phyloP scores from a whole-genome alignment of 2,329 filamentous ascomycete species.

The Colletotrichum higginsianum region DNA sequence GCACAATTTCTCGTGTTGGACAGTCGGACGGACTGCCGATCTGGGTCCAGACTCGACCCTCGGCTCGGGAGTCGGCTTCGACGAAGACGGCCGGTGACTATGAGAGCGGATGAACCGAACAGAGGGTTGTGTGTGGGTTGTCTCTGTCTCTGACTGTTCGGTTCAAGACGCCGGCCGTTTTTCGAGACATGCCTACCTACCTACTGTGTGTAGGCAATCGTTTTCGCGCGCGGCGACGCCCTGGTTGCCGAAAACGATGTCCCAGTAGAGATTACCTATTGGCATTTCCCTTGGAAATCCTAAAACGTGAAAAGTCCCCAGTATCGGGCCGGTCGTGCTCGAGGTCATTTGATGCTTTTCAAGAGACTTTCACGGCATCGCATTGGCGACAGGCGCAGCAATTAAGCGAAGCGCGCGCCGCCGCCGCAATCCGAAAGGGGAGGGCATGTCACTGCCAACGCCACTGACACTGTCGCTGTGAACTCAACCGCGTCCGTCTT shows the following conservation, averaged over 20 bases:
- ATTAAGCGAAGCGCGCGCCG: conserved; percentile 2
- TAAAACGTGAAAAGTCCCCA: not conserved
- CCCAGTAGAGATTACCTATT: not conserved
- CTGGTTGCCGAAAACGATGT: conserved; percentile 2
- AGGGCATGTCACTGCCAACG: not conserved
- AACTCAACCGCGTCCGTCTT: not conserved
- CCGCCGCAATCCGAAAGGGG: not conserved
- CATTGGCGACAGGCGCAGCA: not conserved
- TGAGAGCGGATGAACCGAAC: not conserved
- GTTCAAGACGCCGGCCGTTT: not conserved
- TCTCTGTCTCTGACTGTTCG: not conserved
- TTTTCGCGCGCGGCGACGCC: not conserved
- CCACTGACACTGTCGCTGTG: not conserved
- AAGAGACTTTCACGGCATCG: not conserved
- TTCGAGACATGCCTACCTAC: not conserved
- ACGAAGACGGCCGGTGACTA: not conserved
- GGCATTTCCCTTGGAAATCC: not conserved
- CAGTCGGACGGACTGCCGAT: not conserved
- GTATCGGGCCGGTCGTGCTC: not conserved
- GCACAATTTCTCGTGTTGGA: not conserved
- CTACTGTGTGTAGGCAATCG: too few relatives aligned
- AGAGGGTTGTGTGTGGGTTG: not conserved
- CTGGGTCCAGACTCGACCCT: conserved; percentile 7
- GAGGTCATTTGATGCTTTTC: conserved; percentile 16
- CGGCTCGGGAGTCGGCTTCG: conserved; percentile 3